These are phyloP conservation scores for Kitagawia praeruptora DNA, from an alignment of 129 eudicot genomes.

Conservation along the genomic window DNA sequence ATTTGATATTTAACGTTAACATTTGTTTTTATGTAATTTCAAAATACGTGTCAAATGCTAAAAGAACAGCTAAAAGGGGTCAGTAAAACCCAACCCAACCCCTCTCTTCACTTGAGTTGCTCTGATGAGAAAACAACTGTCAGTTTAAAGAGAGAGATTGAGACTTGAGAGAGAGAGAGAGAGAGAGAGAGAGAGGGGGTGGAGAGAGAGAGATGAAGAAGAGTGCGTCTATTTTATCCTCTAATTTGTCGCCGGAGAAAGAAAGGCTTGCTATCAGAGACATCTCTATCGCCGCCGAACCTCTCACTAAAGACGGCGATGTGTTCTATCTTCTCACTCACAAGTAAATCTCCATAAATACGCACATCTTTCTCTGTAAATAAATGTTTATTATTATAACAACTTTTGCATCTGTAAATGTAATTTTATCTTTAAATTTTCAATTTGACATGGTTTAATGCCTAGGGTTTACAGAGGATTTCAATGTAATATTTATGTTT, in stretches of 20 bases:
- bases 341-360: conserved; percentile 23
- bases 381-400: too few species aligned
- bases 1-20: too few species aligned
- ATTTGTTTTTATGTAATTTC: too few species aligned
- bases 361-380: background rate
- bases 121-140: background rate
- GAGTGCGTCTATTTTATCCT: conserved; percentile 18
- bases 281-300: conserved; percentile 56
- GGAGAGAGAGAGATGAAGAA: background rate
- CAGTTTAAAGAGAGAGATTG: background rate
- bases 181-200: background rate
- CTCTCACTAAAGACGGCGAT: conserved; percentile 69
- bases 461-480: background rate
- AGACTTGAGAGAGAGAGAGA: background rate
- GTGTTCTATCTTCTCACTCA: conserved; percentile 65
- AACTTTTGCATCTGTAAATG: background rate
- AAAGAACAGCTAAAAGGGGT: background rate
- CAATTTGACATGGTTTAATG: background rate
- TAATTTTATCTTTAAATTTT: background rate
- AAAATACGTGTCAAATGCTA: background rate
- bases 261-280: conserved; percentile 59
- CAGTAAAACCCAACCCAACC: background rate
- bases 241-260: conserved; percentile 59
- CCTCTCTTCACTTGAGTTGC: background rate
- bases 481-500: background rate